Conservation (phyloP, 306 rosid genomes). For the Alnus rubra region DNA sequence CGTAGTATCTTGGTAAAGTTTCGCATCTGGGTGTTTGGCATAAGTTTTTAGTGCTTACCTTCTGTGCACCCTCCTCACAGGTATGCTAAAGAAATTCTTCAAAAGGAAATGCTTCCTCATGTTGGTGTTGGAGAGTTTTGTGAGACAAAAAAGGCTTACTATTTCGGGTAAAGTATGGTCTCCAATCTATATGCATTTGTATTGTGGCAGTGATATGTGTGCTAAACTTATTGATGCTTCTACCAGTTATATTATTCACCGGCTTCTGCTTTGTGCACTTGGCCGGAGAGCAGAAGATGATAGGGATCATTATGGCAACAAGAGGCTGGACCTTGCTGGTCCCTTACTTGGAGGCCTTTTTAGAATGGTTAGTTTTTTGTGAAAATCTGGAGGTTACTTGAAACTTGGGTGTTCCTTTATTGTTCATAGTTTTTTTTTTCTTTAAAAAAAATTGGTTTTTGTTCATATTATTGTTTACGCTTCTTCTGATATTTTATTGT, state of each 20-base stretch:
- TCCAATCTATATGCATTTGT: background rate
- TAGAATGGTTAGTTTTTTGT: slow-evolving; percentile 67
- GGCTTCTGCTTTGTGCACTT: slow-evolving; percentile 91
- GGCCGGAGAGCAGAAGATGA: slow-evolving; percentile 98
- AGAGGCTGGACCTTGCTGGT: slow-evolving; percentile 98
- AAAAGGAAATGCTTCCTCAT: slow-evolving; percentile 99
- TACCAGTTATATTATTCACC: slow-evolving; percentile 87
- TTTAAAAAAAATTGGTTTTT: slow-evolving; percentile 7
- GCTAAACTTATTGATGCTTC: slow-evolving; percentile 25
- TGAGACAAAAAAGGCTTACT: slow-evolving; percentile 97
- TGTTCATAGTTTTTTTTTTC: background rate
- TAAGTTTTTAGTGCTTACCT: slow-evolving; percentile 26
- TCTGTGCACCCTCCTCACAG: slow-evolving; percentile 39
- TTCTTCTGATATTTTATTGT: slow-evolving; percentile 15
- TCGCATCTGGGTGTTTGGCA: slow-evolving; percentile 10
- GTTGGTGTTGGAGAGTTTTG: slow-evolving; percentile 93
- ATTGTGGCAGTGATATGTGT: slow-evolving; percentile 20
- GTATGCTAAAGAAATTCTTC: slow-evolving; percentile 98
- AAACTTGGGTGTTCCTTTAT: background rate
- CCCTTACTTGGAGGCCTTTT: slow-evolving; percentile 96
- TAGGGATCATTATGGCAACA: slow-evolving; percentile 95
- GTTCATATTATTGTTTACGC: background rate
- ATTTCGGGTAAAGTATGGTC: slow-evolving; percentile 70
- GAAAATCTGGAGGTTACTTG: background rate
- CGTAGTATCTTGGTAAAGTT: slow-evolving; percentile 26